Percentiles rank a stretch among this genome's conserved stretches.
phyloP scores from a whole-genome alignment of 2,329 filamentous ascomycete species.

The Aspergillus japonicus region DNA sequence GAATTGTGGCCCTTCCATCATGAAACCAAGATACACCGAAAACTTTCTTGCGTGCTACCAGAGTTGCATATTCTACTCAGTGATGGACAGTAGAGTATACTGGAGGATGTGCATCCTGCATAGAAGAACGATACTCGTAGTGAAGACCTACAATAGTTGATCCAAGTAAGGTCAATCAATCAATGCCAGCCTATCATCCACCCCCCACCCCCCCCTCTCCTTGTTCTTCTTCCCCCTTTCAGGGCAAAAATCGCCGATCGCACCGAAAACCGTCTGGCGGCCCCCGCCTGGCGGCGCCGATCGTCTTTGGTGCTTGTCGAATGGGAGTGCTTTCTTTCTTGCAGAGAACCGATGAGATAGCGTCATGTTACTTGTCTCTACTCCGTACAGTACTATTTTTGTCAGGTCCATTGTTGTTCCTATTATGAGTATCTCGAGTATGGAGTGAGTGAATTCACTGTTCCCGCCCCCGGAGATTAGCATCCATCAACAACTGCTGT shows the following conservation, averaged over 20 bases:
- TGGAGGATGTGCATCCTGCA: conserved; percentile 10
- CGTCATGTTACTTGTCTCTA: conserved; percentile 1
- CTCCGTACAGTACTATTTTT: background rate
- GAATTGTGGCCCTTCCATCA: background rate
- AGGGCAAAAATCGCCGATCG: conserved; percentile 8
- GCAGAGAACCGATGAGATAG: background rate
- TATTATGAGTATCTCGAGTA: too few relatives aligned
- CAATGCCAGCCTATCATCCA: conserved; percentile 14
- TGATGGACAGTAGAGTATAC: too few relatives aligned
- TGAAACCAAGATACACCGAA: background rate
- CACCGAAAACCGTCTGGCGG: conserved; percentile 5
- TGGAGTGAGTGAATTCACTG: too few relatives aligned
- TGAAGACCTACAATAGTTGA: background rate
- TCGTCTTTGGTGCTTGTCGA: background rate
- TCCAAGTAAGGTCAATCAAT: conserved; percentile 6
- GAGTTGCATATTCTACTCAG: background rate
- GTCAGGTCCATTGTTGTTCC: background rate
- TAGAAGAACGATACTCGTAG: conserved; percentile 11
- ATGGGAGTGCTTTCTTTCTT: conserved; percentile 8
- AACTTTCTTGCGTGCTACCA: background rate
- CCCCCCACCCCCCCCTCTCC: background rate
- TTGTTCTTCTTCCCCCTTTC: background rate
- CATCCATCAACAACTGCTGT: too few relatives aligned
- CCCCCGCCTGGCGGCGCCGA: conserved; percentile 2
- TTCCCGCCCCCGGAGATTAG: too few relatives aligned